phyloP scores from a whole-genome alignment of 2,329 filamentous ascomycete species.

The Beauveria sp. region DNA sequence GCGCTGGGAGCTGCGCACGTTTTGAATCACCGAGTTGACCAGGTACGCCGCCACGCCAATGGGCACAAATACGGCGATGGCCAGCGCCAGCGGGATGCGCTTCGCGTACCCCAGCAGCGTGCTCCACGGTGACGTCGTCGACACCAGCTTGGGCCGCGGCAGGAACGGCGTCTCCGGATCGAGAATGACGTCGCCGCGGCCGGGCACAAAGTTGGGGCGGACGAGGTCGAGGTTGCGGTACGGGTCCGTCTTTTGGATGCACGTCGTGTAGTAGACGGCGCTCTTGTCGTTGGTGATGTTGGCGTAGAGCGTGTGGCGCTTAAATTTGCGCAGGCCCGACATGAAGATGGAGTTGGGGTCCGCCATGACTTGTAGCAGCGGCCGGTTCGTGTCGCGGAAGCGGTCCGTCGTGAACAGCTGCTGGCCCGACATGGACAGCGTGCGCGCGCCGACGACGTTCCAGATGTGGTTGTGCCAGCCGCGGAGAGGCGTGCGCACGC shows the following conservation, averaged over 20 bases:
- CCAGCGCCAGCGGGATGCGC: constrained; percentile 54
- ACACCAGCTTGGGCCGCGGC: constrained; percentile 30
- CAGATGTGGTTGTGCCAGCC: constrained; percentile 61
- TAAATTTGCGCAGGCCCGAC: constrained; percentile 66
- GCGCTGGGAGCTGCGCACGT: constrained; percentile 62
- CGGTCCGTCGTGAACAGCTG: constrained; percentile 83
- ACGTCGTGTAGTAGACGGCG: constrained; percentile 76
- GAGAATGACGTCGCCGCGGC: constrained; percentile 68
- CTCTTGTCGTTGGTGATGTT: constrained; percentile 84
- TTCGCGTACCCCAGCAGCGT: constrained; percentile 30
- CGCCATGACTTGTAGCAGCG: constrained; percentile 72
- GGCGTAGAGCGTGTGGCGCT: constrained; percentile 68
- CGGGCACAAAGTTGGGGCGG: constrained; percentile 64
- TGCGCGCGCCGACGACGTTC: constrained; percentile 79
- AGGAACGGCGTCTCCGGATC: constrained; percentile 57
- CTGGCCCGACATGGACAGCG: constrained; percentile 72
- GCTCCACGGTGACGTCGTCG: constrained; percentile 25
- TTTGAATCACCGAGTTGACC: constrained; percentile 70
- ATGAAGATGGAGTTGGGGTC: constrained; percentile 84
- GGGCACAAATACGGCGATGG: constrained; percentile 64
- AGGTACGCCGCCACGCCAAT: constrained; percentile 66
- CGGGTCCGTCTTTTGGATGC: constrained; percentile 69
- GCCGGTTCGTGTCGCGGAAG: constrained; percentile 75
- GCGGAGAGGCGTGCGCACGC: constrained; percentile 62
- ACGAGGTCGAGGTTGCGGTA: constrained; percentile 61